Conservation (phyloP, 768 basidiomycete genomes). For the Pholiota conissans region DNA sequence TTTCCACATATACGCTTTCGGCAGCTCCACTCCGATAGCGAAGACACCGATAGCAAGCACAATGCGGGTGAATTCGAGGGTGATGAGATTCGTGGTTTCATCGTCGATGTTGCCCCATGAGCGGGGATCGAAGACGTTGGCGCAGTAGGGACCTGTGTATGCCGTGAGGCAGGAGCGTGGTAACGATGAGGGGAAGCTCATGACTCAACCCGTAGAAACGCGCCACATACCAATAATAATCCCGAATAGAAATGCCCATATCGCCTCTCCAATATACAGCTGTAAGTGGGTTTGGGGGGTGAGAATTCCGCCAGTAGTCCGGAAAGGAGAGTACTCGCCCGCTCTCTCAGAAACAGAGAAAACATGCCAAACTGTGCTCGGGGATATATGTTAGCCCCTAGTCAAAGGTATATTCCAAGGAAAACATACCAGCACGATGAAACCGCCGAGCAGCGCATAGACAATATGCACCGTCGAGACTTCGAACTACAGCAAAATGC, state of each 20-base stretch:
- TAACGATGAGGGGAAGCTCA: constrained; percentile 8
- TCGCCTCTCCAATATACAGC: constrained; percentile 95
- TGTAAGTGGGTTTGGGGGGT: constrained; percentile 25
- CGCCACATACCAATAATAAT: constrained; percentile 74
- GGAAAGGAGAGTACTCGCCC: constrained; percentile 39
- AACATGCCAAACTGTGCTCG: constrained; percentile 88
- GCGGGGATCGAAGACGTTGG: constrained; percentile 79
- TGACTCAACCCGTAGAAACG: not conserved
- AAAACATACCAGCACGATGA: constrained; percentile 71
- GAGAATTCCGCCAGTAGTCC: not conserved
- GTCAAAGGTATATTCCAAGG: not conserved
- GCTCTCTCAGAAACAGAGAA: constrained; percentile 87
- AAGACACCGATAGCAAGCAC: constrained; percentile 97
- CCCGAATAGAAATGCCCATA: constrained; percentile 92
- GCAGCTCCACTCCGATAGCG: constrained; percentile 96
- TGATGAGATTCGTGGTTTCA: constrained; percentile 67
- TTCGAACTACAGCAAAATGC: constrained; percentile 44
- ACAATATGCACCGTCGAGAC: constrained; percentile 71
- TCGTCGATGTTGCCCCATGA: constrained; percentile 58
- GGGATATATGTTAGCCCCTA: not conserved
- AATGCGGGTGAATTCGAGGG: constrained; percentile 88
- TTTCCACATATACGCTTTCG: constrained; percentile 90
- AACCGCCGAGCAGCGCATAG: constrained; percentile 79
- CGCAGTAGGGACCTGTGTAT: constrained; percentile 73
- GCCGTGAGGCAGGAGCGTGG: not conserved